Evolutionary conservation across 73 alveolate genomes (phyloP).

Genomic region (Tetrahymena thermophila): DNA sequence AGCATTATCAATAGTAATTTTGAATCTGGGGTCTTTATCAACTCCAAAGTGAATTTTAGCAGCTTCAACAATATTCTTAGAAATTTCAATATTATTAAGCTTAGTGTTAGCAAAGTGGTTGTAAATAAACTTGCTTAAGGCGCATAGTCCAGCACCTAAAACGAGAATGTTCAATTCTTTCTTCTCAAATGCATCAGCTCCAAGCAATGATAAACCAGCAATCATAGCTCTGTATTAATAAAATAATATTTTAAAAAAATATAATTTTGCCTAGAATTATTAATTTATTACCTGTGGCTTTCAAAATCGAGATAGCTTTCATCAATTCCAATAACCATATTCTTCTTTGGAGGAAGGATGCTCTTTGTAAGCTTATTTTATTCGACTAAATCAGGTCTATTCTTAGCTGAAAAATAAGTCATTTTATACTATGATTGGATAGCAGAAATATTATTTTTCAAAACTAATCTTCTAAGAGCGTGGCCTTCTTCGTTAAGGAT

Average conservation of each 20-base stretch:
- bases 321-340: constrained; percentile 5
- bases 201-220: constrained; percentile 29
- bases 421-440: constrained; percentile 23
- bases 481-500: constrained; percentile 8
- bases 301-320: constrained; percentile 38
- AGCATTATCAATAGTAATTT: constrained; percentile 21
- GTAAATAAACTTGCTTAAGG: constrained; percentile 14
- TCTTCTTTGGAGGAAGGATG: background rate
- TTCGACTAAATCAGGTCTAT: background rate
- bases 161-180: constrained; percentile 4
- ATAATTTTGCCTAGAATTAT: background rate
- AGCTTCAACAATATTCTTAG: constrained; percentile 18
- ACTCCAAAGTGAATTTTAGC: constrained; percentile 23
- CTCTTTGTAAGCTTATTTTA: background rate
- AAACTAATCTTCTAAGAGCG: constrained; percentile 27
- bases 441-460: constrained; percentile 16
- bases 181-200: constrained; percentile 8
- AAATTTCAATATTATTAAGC: constrained; percentile 23
- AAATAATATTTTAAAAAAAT: background rate
- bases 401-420: constrained; percentile 6
- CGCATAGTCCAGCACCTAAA: constrained; percentile 40
- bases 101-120: constrained; percentile 14
- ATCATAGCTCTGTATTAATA: constrained; percentile 2
- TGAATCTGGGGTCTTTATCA: constrained; percentile 11
- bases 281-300: constrained; percentile 4